These are phyloP conservation scores for Xylariaceae sp. DNA, from an alignment of 2,329 filamentous ascomycete species.

Conservation along the genomic window DNA sequence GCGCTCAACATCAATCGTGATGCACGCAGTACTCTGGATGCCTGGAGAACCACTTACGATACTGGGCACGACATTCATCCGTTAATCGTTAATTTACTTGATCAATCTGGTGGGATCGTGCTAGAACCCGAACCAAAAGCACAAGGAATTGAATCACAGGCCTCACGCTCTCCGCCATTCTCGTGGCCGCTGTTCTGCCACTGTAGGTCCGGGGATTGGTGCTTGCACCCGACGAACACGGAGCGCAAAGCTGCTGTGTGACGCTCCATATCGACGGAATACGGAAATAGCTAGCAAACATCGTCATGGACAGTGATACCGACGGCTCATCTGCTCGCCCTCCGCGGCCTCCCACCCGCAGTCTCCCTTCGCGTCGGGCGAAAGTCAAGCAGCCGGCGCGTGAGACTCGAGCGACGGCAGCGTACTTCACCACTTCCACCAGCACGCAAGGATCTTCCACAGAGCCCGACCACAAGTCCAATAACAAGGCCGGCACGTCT, in stretches of 20 bases:
- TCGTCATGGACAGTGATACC: slow-evolving; percentile 22
- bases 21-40: neutral
- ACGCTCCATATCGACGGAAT: neutral
- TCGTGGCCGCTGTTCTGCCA: neutral
- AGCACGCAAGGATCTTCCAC: slow-evolving; percentile 14
- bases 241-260: slow-evolving; percentile 11
- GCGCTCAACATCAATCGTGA: no score
- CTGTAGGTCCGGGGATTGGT: neutral
- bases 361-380: slow-evolving; percentile 27
- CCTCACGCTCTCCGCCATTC: neutral
- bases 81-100: neutral
- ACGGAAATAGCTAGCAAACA: neutral
- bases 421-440: slow-evolving; percentile 20
- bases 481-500: neutral
- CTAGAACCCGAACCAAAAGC: neutral
- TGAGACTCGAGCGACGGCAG: slow-evolving; percentile 26
- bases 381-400: slow-evolving; percentile 28
- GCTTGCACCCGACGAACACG: neutral
- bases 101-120: neutral
- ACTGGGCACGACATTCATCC: neutral
- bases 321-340: slow-evolving; percentile 12
- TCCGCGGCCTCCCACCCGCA: slow-evolving; percentile 24
- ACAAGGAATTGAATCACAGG: neutral
- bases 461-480: slow-evolving; percentile 16
- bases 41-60: neutral